Evolutionary conservation across 1,284 basidiomycete genomes (phyloP).

Genomic region (Marasmius fiardii): DNA sequence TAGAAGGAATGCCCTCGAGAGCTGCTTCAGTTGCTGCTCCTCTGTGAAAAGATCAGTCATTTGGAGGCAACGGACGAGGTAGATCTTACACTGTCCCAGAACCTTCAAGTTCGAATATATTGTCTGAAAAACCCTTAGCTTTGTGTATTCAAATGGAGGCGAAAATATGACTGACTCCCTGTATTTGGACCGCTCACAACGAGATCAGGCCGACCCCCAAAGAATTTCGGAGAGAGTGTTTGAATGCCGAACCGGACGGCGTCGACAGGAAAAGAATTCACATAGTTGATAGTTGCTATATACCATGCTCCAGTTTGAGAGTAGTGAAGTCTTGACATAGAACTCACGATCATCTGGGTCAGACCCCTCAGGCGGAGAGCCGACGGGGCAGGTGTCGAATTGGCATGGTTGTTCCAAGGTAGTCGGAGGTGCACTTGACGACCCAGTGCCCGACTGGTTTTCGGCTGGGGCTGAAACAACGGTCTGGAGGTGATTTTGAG

Average conservation of each 20-base stretch:
- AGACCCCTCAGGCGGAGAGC: constrained; percentile 35
- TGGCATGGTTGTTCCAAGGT: constrained; percentile 30
- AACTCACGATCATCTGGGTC: constrained; percentile 34
- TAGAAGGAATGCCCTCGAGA: constrained; percentile 34
- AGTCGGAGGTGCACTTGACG: constrained; percentile 19
- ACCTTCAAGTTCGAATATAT: constrained; percentile 25
- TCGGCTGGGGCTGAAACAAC: constrained; percentile 35
- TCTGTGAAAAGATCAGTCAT: constrained; percentile 18
- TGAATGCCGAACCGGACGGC: constrained; percentile 34
- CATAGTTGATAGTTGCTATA: constrained; percentile 29
- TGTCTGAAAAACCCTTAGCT: constrained; percentile 20
- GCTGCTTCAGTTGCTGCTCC: constrained; percentile 39
- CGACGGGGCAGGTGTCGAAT: constrained; percentile 34
- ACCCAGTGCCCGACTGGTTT: constrained; percentile 37
- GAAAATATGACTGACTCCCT: constrained; percentile 26
- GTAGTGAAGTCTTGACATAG: background rate
- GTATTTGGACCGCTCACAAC: constrained; percentile 43
- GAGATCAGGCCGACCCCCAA: constrained; percentile 31
- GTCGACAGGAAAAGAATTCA: constrained; percentile 30
- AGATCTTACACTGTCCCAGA: constrained; percentile 38
- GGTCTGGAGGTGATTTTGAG: constrained; percentile 21
- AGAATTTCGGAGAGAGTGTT: constrained; percentile 35
- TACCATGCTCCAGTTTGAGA: background rate
- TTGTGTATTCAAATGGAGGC: background rate
- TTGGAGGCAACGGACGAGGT: background rate